Evolutionary conservation across 1,139 yeast species (phyloP).

Genomic region (Yarrowia galli): DNA sequence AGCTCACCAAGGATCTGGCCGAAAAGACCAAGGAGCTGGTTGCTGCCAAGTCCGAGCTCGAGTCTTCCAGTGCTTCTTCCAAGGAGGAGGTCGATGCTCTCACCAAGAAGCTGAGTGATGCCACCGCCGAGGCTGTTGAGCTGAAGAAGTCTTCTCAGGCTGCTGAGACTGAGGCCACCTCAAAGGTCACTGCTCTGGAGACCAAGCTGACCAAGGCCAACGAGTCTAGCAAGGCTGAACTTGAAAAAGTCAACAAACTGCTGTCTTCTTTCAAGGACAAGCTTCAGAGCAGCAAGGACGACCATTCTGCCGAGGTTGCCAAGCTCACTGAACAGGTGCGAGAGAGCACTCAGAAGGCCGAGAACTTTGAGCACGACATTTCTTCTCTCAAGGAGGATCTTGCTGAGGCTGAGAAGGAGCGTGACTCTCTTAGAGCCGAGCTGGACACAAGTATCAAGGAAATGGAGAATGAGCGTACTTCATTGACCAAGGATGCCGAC

Average conservation of each 20-base stretch:
- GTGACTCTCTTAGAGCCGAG: constrained; percentile 45
- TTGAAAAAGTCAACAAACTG: constrained; percentile 20
- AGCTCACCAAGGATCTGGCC: constrained; percentile 23
- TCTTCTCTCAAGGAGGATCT: constrained; percentile 44
- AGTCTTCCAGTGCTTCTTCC: constrained; percentile 6
- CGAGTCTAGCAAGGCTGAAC: constrained; percentile 32
- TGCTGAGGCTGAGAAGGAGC: constrained; percentile 44
- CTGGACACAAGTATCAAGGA: constrained; percentile 54
- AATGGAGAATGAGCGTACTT: constrained; percentile 59
- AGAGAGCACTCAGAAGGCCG: constrained; percentile 51
- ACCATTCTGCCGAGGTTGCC: constrained; percentile 29
- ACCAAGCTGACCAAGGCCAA: constrained; percentile 9
- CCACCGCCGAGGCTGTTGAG: constrained; percentile 17
- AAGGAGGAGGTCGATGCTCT: constrained; percentile 9
- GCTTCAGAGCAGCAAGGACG: constrained; percentile 39
- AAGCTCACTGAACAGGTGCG: constrained; percentile 40
- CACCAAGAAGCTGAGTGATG: constrained; percentile 12
- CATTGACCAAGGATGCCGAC: constrained; percentile 42
- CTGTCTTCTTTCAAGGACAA: constrained; percentile 14
- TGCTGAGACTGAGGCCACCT: constrained; percentile 15
- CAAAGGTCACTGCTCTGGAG: constrained; percentile 26
- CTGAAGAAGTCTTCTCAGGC: constrained; percentile 24
- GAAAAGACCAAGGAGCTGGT: constrained; percentile 31
- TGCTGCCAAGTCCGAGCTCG: constrained; percentile 21
- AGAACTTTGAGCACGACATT: constrained; percentile 48